phyloP scores from a whole-genome alignment of 306 rosid species.

The Dryas octopetala region DNA sequence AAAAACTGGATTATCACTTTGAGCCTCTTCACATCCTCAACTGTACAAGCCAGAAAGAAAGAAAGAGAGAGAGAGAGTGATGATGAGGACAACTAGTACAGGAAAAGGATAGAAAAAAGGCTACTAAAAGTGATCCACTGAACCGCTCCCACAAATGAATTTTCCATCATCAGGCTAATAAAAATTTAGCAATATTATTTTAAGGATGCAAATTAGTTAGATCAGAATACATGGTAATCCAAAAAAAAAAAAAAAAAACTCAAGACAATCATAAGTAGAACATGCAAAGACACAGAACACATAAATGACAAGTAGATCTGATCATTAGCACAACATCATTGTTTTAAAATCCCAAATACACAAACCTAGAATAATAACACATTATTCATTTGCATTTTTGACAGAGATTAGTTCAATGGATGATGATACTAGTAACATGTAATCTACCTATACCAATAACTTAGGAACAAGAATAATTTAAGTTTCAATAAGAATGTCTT shows the following conservation, averaged over 20 bases:
- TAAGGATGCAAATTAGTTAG: too few species aligned
- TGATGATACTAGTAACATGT: too few species aligned
- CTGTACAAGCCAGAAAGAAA: neutral
- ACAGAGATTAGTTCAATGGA: too few species aligned
- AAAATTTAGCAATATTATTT: neutral
- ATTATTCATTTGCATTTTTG: too few species aligned
- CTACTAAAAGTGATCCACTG: constrained; percentile 1
- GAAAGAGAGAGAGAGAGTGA: too few species aligned
- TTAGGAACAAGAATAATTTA: neutral
- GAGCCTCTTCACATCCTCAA: constrained; percentile 19
- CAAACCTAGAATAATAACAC: too few species aligned
- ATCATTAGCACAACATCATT: too few species aligned
- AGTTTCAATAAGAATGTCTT: neutral
- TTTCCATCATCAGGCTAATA: constrained; percentile 18
- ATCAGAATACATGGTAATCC: neutral
- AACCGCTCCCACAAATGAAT: constrained; percentile 16
- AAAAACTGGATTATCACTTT: neutral
- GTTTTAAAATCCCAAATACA: too few species aligned
- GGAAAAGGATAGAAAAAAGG: constrained; percentile 5
- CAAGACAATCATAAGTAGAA: too few species aligned
- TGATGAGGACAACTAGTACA: neutral
- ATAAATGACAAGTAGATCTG: too few species aligned
- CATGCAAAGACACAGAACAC: too few species aligned
- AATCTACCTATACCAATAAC: neutral
- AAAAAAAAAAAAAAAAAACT: too few species aligned